Conservation (phyloP, 176 grass and related monocot species). For the Dendrocalamus sinicus region DNA sequence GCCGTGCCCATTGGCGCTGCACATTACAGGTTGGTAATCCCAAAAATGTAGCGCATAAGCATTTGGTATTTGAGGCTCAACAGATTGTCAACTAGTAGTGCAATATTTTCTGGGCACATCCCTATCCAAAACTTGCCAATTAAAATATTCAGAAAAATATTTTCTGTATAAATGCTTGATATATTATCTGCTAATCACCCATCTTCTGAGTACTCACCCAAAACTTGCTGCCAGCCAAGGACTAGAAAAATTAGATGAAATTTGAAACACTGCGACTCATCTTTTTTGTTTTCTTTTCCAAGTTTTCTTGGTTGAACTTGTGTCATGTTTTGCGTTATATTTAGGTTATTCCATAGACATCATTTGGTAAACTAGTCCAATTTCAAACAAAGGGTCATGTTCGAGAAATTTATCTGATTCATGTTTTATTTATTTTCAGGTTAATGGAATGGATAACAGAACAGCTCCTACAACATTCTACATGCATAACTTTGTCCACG, state of each 20-base stretch:
- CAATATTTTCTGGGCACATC: too few species aligned
- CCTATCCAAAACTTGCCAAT: too few species aligned
- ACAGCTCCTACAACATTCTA: neutral
- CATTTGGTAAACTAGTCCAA: neutral
- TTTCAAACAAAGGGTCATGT: neutral
- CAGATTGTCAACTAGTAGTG: too few species aligned
- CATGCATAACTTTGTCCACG: conserved; percentile 44
- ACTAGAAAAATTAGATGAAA: neutral
- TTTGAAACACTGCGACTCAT: neutral
- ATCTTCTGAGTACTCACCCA: neutral
- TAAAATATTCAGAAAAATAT: too few species aligned
- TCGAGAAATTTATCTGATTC: neutral
- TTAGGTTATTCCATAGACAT: neutral
- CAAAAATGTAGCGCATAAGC: too few species aligned
- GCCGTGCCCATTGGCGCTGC: too few species aligned
- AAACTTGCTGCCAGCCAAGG: neutral
- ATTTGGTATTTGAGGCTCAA: too few species aligned
- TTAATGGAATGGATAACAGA: neutral
- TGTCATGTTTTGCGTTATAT: neutral
- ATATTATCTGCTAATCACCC: neutral
- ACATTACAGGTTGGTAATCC: too few species aligned
- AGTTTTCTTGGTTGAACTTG: neutral
- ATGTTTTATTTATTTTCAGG: neutral
- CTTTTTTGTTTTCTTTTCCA: neutral
- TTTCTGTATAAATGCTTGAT: too few species aligned